Evolutionary conservation across 169 alveolate genomes (phyloP), one percentile per base, ranked within the genome.

Genomic region (Eimeria sp.): DNA sequence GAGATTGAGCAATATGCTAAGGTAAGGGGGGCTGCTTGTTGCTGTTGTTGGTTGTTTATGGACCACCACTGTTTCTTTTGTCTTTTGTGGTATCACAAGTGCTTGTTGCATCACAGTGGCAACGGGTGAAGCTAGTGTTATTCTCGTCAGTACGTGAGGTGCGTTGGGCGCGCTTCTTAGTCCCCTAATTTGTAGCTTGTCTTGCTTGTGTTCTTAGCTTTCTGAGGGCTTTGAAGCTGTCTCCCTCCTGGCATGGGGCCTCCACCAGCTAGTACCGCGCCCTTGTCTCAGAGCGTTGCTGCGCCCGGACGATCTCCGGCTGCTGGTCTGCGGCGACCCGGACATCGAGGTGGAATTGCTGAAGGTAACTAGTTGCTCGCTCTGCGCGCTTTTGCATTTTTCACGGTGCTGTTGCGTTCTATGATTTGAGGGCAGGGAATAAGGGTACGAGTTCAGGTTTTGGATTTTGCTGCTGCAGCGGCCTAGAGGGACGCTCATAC

Each of bases 221-320:
- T 11, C 34, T 1, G 92, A 92, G 54, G 96, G 96, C 34, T 51
- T 25, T 43, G 96, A 80, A 45, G 96, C 92, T 5, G 92, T 91
- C 34, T 34, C 73, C 58, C 67, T 73, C 86, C 45, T 92, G 51
- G 92, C 96, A 25, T 57, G 65, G 65, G 96, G 96, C 25, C 92
- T 92, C 40, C 73, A 76, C 27, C 89, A 92, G 22, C 87, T 92
- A 34, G 75, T 92, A n/a, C 96, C 92, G 22, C 51, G 80, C 27
- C 92, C 91, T 14, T 86, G 40, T n/a, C 92, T 92, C 13, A 57
- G 65, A 22, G 96, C 96, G 75, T 49, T 88, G 91, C 92, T 92
- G 27, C 73, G 92, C 82, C 83, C 92, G 4, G 91, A 76, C 40
- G 96, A 92, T 65, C 73, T 92, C 65, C 47, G 73, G 54, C 57